Evolutionary conservation across 2,329 filamentous ascomycete genomes (phyloP).

Genomic region (Penicillium sp.): DNA sequence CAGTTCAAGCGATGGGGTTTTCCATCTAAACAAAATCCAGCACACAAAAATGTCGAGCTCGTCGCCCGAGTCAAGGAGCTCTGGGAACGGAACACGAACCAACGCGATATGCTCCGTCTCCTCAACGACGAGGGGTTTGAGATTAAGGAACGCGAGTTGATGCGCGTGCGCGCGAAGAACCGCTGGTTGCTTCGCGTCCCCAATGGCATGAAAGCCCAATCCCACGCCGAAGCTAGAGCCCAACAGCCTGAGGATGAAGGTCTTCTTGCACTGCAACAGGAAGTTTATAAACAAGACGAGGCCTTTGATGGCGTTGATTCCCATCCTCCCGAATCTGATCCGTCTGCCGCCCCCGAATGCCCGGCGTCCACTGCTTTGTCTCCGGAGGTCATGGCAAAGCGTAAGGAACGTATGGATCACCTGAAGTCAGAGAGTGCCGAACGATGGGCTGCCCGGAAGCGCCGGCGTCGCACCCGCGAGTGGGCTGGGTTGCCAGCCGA

Average conservation of each 20-base stretch:
- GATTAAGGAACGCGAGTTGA: conserved; percentile 65
- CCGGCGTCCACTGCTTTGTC: conserved; percentile 35
- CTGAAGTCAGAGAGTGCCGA: conserved; percentile 58
- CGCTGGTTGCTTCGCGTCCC: conserved; percentile 61
- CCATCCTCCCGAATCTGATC: conserved; percentile 19
- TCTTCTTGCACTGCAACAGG: conserved; percentile 37
- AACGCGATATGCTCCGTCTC: conserved; percentile 67
- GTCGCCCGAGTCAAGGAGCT: conserved; percentile 67
- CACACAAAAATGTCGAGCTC: conserved; percentile 63
- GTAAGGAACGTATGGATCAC: conserved; percentile 50
- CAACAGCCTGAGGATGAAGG: conserved; percentile 34
- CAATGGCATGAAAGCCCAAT: conserved; percentile 52
- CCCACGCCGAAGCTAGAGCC: conserved; percentile 22
- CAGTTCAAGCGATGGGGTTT: conserved; percentile 77
- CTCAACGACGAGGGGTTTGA: conserved; percentile 68
- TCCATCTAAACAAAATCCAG: conserved; percentile 66
- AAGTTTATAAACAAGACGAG: conserved; percentile 33
- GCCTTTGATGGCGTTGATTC: conserved; percentile 27
- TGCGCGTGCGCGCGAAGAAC: conserved; percentile 64
- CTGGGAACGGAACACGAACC: conserved; percentile 68
- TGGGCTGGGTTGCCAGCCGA: conserved; percentile 65
- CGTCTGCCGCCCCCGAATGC: conserved; percentile 11
- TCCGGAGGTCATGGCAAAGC: conserved; percentile 49
- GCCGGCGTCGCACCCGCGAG: conserved; percentile 62
- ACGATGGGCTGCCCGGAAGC: conserved; percentile 59